Evolutionary conservation across 345 rosid genomes (phyloP).

Genomic region (Eucalyptus marginata): DNA sequence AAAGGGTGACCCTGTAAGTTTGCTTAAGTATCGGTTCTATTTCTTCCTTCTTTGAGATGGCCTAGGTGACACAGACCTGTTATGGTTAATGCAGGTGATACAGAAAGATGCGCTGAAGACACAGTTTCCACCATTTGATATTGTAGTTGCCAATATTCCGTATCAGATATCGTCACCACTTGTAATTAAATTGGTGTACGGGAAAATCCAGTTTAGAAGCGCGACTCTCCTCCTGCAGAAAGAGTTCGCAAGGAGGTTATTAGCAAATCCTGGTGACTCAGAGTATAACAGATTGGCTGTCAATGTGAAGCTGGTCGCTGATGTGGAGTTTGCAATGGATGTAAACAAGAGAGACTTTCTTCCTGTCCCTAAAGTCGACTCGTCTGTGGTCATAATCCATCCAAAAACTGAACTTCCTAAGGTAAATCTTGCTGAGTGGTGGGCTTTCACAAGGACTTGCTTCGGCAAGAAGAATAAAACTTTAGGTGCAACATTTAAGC

Average conservation of each 20-base stretch:
- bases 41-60: not conserved
- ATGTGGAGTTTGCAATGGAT: conserved; percentile 72
- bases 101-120: conserved; percentile 69
- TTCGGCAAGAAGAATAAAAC: conserved; percentile 84
- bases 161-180: conserved; percentile 84
- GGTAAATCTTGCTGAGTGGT: conserved; percentile 64
- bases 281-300: conserved; percentile 84
- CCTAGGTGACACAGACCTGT: not conserved
- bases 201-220: conserved; percentile 39
- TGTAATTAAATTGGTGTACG: conserved; percentile 66
- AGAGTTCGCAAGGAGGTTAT: conserved; percentile 70
- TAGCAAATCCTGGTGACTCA: conserved; percentile 79
- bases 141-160: conserved; percentile 81
- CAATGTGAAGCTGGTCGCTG: conserved; percentile 73
- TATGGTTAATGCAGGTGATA: conserved; percentile 33
- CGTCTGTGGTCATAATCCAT: conserved; percentile 63
- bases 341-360: too few relatives aligned
- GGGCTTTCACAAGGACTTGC: conserved; percentile 69
- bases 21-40: not conserved
- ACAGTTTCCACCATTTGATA: conserved; percentile 59
- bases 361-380: too few relatives aligned
- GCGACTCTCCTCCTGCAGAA: conserved; percentile 87
- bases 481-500: conserved; percentile 77
- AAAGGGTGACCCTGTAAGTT: not conserved
- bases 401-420: conserved; percentile 53